These are phyloP conservation scores for Pseudocercospora macadamiae DNA, from an alignment of 2,329 filamentous ascomycete species.

Conservation along the genomic window DNA sequence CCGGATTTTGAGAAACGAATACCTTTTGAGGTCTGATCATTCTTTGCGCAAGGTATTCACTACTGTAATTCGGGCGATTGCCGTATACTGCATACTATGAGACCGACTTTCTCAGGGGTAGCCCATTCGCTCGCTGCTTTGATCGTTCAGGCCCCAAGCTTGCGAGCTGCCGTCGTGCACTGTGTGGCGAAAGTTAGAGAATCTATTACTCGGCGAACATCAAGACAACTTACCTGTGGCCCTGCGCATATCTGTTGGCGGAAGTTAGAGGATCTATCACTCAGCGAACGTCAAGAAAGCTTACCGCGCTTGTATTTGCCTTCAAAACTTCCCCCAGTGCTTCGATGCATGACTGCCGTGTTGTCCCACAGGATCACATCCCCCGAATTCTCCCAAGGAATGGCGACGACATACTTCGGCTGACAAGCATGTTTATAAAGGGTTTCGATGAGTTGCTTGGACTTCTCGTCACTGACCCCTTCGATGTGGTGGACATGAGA, in stretches of 20 bases:
- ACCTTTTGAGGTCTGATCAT: too few species aligned
- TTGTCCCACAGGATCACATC: constrained; percentile 65
- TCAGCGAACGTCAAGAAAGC: background rate
- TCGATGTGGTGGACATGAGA: constrained; percentile 59
- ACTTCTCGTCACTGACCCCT: constrained; percentile 42
- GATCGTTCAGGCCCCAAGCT: constrained; percentile 51
- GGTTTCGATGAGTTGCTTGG: constrained; percentile 40
- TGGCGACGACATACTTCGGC: constrained; percentile 49
- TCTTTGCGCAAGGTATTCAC: background rate
- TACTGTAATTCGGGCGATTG: background rate
- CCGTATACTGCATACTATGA: background rate
- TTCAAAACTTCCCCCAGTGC: constrained; percentile 52
- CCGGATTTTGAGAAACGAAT: too few species aligned
- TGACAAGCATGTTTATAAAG: constrained; percentile 55
- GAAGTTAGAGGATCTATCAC: constrained; percentile 23
- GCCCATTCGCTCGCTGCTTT: constrained; percentile 22
- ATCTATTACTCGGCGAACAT: background rate
- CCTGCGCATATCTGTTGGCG: constrained; percentile 57
- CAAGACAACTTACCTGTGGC: constrained; percentile 42
- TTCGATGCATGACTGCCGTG: constrained; percentile 59
- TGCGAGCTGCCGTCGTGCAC: constrained; percentile 53
- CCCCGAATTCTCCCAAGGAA: constrained; percentile 53
- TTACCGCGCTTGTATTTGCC: constrained; percentile 40
- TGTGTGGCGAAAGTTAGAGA: constrained; percentile 43
- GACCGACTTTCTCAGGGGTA: background rate